A percentile compares a stretch with the other conserved stretches of the same genome.
Conservation (phyloP, 1,284 basidiomycete genomes). For the Microbotryum scabiosae region DNA sequence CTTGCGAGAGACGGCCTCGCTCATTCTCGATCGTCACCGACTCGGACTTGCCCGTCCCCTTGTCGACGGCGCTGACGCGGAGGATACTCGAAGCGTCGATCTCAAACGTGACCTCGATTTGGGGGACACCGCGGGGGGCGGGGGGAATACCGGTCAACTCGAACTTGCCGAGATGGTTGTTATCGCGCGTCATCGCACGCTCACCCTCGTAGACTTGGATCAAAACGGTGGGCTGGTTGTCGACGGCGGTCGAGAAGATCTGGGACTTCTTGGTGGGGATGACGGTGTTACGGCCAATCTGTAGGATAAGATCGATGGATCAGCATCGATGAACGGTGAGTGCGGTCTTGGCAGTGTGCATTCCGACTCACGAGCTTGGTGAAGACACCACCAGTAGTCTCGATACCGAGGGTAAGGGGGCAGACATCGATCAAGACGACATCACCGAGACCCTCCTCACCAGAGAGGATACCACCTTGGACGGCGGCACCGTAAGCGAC, state of each 20-base stretch:
- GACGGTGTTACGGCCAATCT: slow-evolving; percentile 87
- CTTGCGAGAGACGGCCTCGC: slow-evolving; percentile 64
- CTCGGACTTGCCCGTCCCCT: slow-evolving; percentile 72
- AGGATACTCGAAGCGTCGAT: slow-evolving; percentile 54
- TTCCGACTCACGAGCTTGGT: slow-evolving; percentile 58
- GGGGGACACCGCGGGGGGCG: slow-evolving; percentile 87
- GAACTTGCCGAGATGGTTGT: slow-evolving; percentile 95
- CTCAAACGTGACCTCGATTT: slow-evolving; percentile 90
- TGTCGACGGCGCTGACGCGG: slow-evolving; percentile 66
- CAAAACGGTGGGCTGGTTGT: slow-evolving; percentile 85
- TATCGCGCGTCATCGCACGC: slow-evolving; percentile 97
- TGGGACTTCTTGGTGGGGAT: slow-evolving; percentile 97
- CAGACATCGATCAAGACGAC: slow-evolving; percentile 93
- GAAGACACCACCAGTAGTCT: slow-evolving; percentile 97
- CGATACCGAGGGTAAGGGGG: slow-evolving; percentile 94
- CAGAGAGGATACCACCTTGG: slow-evolving; percentile 95
- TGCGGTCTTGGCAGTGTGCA: no score
- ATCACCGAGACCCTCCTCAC: slow-evolving; percentile 95
- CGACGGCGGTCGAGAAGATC: slow-evolving; percentile 94
- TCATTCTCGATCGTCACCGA: slow-evolving; percentile 42
- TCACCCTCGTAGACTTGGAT: slow-evolving; percentile 99
- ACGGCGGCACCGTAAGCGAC: slow-evolving; percentile 96
- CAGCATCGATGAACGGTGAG: no score
- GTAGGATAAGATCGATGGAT: no score
- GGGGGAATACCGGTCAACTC: slow-evolving; percentile 88